Base-by-base conservation (phyloP, 805 yeast genomes). In the Wickerhamiella kazuoi region DNA sequence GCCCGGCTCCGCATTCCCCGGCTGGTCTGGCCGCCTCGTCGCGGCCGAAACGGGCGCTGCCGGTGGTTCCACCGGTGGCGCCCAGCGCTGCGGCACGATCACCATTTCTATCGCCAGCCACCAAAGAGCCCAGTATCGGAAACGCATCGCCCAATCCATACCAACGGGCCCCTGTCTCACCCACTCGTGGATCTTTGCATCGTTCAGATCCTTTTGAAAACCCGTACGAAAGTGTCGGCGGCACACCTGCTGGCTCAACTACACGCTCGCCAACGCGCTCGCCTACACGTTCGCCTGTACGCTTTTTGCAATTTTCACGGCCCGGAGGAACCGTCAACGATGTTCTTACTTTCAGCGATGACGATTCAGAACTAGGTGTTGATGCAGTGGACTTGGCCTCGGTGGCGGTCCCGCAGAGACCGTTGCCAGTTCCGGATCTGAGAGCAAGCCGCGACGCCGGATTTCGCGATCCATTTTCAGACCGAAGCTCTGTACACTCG, bases 201-300 rank as follows among this genome's bases (percentile, higher is more conserved):
- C 36, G 35, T 20, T 37, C 14, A 26, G 40, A 36, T 34, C 30
- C 24, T 20, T 44, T 21, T 17, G 21, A 30, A 8, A 36, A 40
- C 21, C 45, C 42, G 9, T 48, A 44, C 20, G 49, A 44, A 14
- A 46, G 51, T 36, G 48, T 49, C 15, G 21, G 36, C 7, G 45
- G 46, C 7, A n/a, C n/a, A n/a, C n/a, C n/a, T n/a, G n/a, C n/a
- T n/a, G n/a, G n/a, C n/a, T n/a, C n/a, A n/a, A n/a, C n/a, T n/a
- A n/a, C n/a, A n/a, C n/a, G n/a, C n/a, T n/a, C n/a, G n/a, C n/a
- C n/a, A n/a, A n/a, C n/a, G n/a, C n/a, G n/a, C n/a, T n/a, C n/a
- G n/a, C n/a, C n/a, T n/a, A n/a, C n/a, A n/a, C n/a, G n/a, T n/a
- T 41, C 47, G 9, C 52, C 51, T 0, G 50, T 37, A 4, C 47